Conservation (phyloP, 169 alveolate genomes). For the Plasmodium relictum region DNA sequence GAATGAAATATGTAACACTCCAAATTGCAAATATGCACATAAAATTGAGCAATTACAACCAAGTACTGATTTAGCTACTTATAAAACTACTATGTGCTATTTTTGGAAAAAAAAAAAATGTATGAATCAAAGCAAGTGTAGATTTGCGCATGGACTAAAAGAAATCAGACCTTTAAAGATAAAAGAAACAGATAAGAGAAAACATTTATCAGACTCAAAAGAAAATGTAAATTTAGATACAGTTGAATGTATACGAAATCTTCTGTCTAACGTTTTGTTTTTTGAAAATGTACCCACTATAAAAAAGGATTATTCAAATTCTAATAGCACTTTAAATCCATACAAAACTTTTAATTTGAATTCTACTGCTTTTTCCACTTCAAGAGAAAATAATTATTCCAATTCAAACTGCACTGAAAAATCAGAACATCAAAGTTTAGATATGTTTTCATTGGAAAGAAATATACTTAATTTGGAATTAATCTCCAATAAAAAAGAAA, state of each 20-base stretch:
- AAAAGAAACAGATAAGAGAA: neutral
- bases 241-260: neutral
- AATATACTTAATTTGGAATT: too few species aligned
- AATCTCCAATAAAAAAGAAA: too few species aligned
- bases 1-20: constrained; percentile 42
- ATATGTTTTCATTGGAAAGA: too few species aligned
- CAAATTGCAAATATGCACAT: constrained; percentile 69
- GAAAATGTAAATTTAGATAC: neutral
- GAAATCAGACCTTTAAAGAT: constrained; percentile 58
- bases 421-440: too few species aligned
- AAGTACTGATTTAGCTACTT: constrained; percentile 52
- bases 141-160: constrained; percentile 75
- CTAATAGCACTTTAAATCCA: neutral
- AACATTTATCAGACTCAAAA: neutral
- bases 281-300: constrained; percentile 3
- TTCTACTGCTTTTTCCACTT: neutral
- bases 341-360: neutral
- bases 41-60: constrained; percentile 59
- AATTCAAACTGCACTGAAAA: too few species aligned
- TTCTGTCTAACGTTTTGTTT: neutral
- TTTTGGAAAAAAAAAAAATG: constrained; percentile 73
- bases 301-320: neutral
- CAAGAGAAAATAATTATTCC: neutral
- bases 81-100: constrained; percentile 63
- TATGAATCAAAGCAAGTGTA: constrained; percentile 65